A percentile compares a stretch with the other conserved stretches of the same genome.
These are phyloP conservation scores for Pinus albicaulis DNA, from an alignment of 75 land plant species.

Conservation along the genomic window DNA sequence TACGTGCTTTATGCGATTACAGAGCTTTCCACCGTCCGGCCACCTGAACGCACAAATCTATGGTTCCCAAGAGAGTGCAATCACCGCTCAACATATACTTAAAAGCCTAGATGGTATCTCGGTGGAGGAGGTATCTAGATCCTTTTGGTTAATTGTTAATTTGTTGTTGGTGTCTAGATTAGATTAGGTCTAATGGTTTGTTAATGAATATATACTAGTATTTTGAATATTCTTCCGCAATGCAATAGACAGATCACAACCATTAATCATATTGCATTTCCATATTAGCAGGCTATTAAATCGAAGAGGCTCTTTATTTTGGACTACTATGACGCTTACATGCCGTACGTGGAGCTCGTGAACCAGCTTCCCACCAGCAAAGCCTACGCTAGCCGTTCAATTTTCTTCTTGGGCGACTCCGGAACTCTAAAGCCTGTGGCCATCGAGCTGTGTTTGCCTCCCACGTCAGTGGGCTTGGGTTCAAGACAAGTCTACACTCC, in stretches of 20 bases:
- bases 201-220: too few relatives aligned
- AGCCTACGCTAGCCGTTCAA: slow-evolving; percentile 33
- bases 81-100: slow-evolving; percentile 14
- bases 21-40: slow-evolving; percentile 9
- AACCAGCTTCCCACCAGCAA: slow-evolving; percentile 23
- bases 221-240: too few relatives aligned
- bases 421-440: slow-evolving; percentile 29
- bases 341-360: slow-evolving; percentile 56
- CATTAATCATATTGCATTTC: too few relatives aligned
- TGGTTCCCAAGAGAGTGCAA: slow-evolving; percentile 8
- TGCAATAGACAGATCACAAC: too few relatives aligned
- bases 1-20: too few relatives aligned
- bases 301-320: slow-evolving; percentile 56
- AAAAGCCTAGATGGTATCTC: slow-evolving; percentile 19
- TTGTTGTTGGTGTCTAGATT: slow-evolving; percentile 22
- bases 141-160: slow-evolving; percentile 17
- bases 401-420: slow-evolving; percentile 21
- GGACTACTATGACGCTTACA: slow-evolving; percentile 61
- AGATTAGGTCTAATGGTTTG: too few relatives aligned
- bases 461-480: neutral
- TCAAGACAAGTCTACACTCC: slow-evolving; percentile 21
- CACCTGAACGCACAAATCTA: slow-evolving; percentile 3
- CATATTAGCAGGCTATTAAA: slow-evolving; percentile 41
- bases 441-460: slow-evolving; percentile 40
- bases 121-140: slow-evolving; percentile 17